phyloP scores from a whole-genome alignment of 345 rosid species.

The Alliaria petiolata region DNA sequence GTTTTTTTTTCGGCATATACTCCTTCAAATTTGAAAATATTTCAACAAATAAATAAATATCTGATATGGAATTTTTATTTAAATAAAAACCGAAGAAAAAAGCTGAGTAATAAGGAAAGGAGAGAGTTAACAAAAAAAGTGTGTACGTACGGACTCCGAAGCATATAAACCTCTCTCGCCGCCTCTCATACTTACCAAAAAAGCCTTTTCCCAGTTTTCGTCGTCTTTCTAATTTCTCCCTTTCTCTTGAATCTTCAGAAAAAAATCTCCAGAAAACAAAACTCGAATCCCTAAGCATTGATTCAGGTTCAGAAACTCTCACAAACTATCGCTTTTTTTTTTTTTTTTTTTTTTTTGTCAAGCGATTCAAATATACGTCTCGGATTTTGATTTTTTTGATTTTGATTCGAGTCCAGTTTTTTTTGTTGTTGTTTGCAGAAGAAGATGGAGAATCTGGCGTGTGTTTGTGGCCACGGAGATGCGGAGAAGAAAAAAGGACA shows the following conservation, averaged over 20 bases:
- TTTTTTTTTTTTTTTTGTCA: too few relatives aligned
- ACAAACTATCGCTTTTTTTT: neutral
- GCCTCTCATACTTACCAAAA: neutral
- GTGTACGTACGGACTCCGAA: too few relatives aligned
- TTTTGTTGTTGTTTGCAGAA: neutral
- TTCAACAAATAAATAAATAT: too few relatives aligned
- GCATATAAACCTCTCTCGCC: conserved; percentile 4
- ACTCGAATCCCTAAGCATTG: neutral
- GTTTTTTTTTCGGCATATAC: too few relatives aligned
- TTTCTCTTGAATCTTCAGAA: neutral
- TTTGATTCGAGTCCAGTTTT: neutral
- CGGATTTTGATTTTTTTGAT: neutral
- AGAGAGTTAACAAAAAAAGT: too few relatives aligned
- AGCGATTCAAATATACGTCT: neutral
- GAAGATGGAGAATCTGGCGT: neutral
- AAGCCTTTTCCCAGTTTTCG: neutral
- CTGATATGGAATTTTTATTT: too few relatives aligned
- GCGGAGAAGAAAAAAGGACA: neutral
- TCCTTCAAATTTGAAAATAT: too few relatives aligned
- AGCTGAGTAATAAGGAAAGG: too few relatives aligned
- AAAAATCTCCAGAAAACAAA: neutral
- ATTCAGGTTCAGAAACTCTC: neutral
- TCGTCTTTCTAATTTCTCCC: neutral
- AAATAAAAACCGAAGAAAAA: too few relatives aligned
- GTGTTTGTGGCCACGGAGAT: conserved; percentile 6